Conservation (phyloP, 345 rosid genomes). For the Brassica carinata region DNA sequence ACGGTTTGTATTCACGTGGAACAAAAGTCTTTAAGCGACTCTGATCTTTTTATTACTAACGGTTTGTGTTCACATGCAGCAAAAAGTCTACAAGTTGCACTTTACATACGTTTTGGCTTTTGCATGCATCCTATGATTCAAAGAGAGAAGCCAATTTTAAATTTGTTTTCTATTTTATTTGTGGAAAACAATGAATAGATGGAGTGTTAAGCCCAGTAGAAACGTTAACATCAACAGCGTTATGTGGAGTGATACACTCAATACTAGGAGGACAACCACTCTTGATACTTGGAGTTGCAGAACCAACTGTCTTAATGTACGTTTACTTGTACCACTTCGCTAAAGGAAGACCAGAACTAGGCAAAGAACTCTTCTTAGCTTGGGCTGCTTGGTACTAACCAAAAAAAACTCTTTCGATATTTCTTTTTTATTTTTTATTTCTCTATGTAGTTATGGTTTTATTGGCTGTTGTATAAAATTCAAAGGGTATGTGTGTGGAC, state of each 20-base stretch:
- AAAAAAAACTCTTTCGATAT: neutral
- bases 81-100: slow-evolving; percentile 1
- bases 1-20: slow-evolving; percentile 20
- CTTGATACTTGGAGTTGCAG: slow-evolving; percentile 85
- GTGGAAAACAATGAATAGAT: slow-evolving; percentile 42
- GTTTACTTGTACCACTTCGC: slow-evolving; percentile 73
- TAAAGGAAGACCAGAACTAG: slow-evolving; percentile 59
- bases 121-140: neutral
- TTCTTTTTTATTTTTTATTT: neutral
- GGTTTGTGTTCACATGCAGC: slow-evolving; percentile 1
- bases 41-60: neutral
- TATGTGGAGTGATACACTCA: slow-evolving; percentile 83
- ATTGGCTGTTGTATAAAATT: neutral
- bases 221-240: slow-evolving; percentile 73
- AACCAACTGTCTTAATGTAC: slow-evolving; percentile 87
- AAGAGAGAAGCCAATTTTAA: neutral
- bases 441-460: neutral
- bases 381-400: slow-evolving; percentile 79
- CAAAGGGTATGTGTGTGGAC: slow-evolving; percentile 96
- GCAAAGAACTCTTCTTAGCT: slow-evolving; percentile 68
- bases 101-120: neutral
- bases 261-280: slow-evolving; percentile 83
- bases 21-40: neutral
- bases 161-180: neutral
- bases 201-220: slow-evolving; percentile 77